Percentiles rank a stretch among this genome's conserved stretches.
Conservation (phyloP, 371 early-diverging fungal species). For the Mucor velutinosus region DNA sequence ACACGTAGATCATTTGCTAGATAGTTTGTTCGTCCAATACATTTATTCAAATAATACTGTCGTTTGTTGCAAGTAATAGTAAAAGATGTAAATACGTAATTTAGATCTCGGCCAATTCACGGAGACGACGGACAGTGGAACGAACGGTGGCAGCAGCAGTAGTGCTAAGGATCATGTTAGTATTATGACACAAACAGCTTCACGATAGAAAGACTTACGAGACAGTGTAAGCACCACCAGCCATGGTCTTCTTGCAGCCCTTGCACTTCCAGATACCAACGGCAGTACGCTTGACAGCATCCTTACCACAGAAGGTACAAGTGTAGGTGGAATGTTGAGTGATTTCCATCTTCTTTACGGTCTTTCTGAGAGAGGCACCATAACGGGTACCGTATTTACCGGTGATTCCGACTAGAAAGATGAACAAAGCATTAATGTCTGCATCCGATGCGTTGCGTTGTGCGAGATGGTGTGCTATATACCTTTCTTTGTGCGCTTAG, state of each 20-base stretch:
- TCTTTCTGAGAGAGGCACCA: constrained; percentile 99
- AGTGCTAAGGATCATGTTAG: constrained; percentile 56
- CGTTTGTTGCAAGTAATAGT: neutral
- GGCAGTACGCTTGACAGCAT: constrained; percentile 93
- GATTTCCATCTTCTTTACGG: constrained; percentile 99
- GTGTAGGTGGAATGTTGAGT: constrained; percentile 99
- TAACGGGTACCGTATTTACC: constrained; percentile 99
- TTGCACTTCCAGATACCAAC: constrained; percentile 99
- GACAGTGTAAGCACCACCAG: constrained; percentile 99
- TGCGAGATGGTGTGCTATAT: neutral
- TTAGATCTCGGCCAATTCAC: constrained; percentile 94
- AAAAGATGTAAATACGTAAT: constrained; percentile 12
- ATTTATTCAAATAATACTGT: constrained; percentile 2
- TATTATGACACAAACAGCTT: too few relatives aligned
- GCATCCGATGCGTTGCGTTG: neutral
- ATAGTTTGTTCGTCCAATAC: constrained; percentile 1
- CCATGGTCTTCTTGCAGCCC: constrained; percentile 95
- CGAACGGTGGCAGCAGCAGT: constrained; percentile 92
- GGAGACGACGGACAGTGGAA: constrained; percentile 96
- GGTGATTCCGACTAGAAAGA: constrained; percentile 85
- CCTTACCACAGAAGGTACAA: constrained; percentile 99
- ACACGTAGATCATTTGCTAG: neutral
- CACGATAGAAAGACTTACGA: too few relatives aligned
- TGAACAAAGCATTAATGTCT: constrained; percentile 9
- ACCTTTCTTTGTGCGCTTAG: constrained; percentile 22